Base-by-base conservation (phyloP, 805 yeast species). In the Cyberlindnera maritima region DNA sequence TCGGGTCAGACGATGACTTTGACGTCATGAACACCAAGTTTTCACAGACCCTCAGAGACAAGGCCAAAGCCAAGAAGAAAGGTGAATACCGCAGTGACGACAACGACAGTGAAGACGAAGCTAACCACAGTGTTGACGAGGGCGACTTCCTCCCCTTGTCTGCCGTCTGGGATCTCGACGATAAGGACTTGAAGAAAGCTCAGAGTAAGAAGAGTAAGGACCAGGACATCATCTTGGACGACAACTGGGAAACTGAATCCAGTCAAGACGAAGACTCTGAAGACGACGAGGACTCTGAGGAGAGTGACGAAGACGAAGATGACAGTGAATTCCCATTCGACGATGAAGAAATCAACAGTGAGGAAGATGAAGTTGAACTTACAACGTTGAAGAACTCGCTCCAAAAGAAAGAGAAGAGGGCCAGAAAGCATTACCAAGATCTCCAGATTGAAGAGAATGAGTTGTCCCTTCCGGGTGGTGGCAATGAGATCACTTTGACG, bases 131-230 rank as follows among this genome's bases (percentile, higher is more conserved):
- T 59, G 73, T 86, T 36, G 96, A 88, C 57, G 96, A 88, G 60
- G 71, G 66, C 26, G 86, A 88, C 54, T 72, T 90, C 44, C 75
- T 85, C 49, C 79, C 95, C 0, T 70, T 90, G 34, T 85, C 96
- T n/a, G 90, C 83, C 55, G 90, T 88, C 3, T 89, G 96, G 96
- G 97, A 86, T 60, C 65, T 80, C 66, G 94, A 88, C 62, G 88
- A 83, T 28, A 67, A 63, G 25, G 83, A 78, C 49, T 52, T 61
- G 43, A 60, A 61, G 36, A 60, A 56, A 39, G 50, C 59, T 7
- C 65, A 58, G 25, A 62, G 54, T 4, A 48, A 53, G 14, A 42
- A 34, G 31, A 49, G 49, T 11, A 59, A 49, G 14, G 58, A 54
- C 4, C 58, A 54, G 4, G 62, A 59, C 23, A 28, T 53, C 9